Conservation (phyloP, 108 stramenopile species). For the Skeletonema grethae region DNA sequence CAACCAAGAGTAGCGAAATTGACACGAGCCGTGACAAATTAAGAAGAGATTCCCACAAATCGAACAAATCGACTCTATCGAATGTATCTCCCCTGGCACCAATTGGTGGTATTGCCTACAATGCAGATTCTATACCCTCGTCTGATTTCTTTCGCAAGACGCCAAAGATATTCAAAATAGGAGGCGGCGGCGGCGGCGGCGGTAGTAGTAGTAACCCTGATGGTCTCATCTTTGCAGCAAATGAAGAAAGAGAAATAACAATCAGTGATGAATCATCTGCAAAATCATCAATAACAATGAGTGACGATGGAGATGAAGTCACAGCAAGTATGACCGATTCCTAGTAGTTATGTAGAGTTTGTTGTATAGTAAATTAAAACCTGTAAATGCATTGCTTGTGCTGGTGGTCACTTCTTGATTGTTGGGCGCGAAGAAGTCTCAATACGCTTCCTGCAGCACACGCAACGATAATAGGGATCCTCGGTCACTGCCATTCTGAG, state of each 20-base stretch:
- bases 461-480: constrained; percentile 40
- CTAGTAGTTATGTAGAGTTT: background rate
- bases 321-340: constrained; percentile 3
- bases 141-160: constrained; percentile 9
- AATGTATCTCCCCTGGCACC: background rate
- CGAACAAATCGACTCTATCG: background rate
- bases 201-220: background rate
- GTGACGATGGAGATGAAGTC: background rate
- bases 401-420: background rate
- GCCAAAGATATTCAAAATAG: constrained; percentile 27
- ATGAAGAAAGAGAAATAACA: background rate
- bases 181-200: background rate
- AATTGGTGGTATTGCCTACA: constrained; percentile 5
- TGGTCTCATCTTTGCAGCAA: background rate
- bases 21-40: background rate
- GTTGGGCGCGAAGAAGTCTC: constrained; percentile 13
- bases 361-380: background rate
- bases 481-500: constrained; percentile 47
- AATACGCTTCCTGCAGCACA: constrained; percentile 29
- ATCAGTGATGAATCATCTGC: background rate
- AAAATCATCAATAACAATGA: background rate
- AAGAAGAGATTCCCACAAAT: background rate
- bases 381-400: background rate
- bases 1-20: background rate
- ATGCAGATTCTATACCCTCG: background rate